Percentiles rank a stretch among this genome's conserved stretches.
Conservation (phyloP, 78 protist genomes). For the Polysphondylium violaceum region DNA sequence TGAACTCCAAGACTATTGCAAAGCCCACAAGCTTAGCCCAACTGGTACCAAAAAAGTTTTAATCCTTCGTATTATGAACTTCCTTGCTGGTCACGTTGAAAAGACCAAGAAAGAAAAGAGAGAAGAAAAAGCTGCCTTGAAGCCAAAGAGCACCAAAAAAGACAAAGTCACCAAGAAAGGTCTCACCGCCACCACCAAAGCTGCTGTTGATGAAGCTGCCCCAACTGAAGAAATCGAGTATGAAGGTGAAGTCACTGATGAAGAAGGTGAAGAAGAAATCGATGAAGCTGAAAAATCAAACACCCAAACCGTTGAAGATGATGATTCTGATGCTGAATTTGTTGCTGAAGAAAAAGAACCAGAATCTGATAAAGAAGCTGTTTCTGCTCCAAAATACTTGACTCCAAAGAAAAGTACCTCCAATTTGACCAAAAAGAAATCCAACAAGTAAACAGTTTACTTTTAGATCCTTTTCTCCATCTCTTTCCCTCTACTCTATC, state of each 20-base stretch:
- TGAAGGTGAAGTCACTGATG: background rate
- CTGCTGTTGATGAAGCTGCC: background rate
- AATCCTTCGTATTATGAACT: slow-evolving; percentile 57
- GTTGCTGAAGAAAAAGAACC: slow-evolving; percentile 8
- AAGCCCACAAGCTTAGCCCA: slow-evolving; percentile 12
- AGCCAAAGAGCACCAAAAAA: slow-evolving; percentile 28
- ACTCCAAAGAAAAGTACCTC: background rate
- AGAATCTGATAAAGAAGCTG: slow-evolving; percentile 1
- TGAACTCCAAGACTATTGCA: slow-evolving; percentile 58
- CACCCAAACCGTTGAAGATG: no score
- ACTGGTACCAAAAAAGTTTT: slow-evolving; percentile 73
- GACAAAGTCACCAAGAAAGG: no score
- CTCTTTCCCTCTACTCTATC: background rate
- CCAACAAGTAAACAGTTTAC: background rate
- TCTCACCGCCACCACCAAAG: slow-evolving; percentile 57
- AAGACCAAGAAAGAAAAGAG: slow-evolving; percentile 5
- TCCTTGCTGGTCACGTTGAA: slow-evolving; percentile 13
- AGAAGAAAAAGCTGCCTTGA: background rate
- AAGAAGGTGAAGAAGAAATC: no score
- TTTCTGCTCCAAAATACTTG: background rate
- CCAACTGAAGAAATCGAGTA: background rate
- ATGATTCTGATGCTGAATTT: background rate
- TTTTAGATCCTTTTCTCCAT: background rate
- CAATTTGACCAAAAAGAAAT: background rate
- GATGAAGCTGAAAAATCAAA: no score